Evolutionary conservation across 768 basidiomycete species (phyloP), one percentile per base, ranked within the genome.

Genomic region (Podaxis pistillaris): DNA sequence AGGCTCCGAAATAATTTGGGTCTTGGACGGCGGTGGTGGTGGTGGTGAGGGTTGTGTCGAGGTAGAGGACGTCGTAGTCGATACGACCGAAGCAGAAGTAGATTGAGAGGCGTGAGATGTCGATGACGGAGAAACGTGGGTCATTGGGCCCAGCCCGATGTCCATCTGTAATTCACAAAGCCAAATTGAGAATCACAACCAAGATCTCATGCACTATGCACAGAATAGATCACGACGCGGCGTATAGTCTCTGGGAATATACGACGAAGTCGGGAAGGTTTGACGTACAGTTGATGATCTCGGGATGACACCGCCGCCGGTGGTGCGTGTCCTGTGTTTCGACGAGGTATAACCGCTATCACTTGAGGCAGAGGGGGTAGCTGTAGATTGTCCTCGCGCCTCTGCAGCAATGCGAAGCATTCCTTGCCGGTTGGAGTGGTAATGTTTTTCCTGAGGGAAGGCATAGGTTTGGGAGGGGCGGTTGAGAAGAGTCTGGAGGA

Each of bases 381-480:
- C 9, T 15, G 17, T 40, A 38, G 50, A 38, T 15, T n/a, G 53
- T 28, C 15, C 61, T 47, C 30, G 65, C 38, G 41, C 67, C 63
- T 75, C 77, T 49, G 80, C 74, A 1, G 83, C 83, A 63, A 85
- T 78, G 12, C 81, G 80, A 66, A 83, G 67, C 72, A 87, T 78
- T 56, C 83, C 79, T 59, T 75, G 69, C 69, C 81, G 83, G 11
- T 77, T 81, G 0, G 83, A 86, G 64, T 82, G 78, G 67, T 84
- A 86, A 4, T 81, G 76, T 67, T 79, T 81, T 62, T 74, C 71
- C 22, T 68, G 64, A 0, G 81, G 82, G 58, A 78, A 74, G 8
- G 74, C 68, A 71, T 91, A 91, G 0, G 80, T 74, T 70, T 89
- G 86, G 1, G 89, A 89, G 11, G 90, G 90, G 56, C 79, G 71